Base-by-base conservation (phyloP, 1,284 basidiomycete species). In the Pseudozyma thailandica region DNA sequence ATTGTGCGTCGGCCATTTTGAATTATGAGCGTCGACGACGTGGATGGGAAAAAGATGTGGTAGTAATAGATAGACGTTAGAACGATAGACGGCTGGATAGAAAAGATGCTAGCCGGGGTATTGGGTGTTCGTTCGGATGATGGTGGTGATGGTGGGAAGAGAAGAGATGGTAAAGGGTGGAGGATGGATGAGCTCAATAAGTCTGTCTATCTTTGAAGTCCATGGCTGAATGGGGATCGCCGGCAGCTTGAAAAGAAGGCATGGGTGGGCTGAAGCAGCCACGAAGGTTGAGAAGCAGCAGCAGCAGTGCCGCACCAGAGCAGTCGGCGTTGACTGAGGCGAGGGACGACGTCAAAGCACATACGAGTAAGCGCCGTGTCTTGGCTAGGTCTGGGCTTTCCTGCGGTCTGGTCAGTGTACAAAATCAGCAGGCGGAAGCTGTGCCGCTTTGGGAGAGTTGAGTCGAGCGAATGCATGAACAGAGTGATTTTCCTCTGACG, bases 1-100 rank as follows among this genome's bases (percentile, higher is more conserved):
- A 79, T 57, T 82, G 78, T 51, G 80, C 77, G 78, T 82, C 80
- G 63, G 76, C 66, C 76, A 78, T 78, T 38, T 54, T 48, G 44
- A 48, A 21, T 25, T 18, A 35, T 38, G 10, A 37, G 60, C 41
- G 64, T 55, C 48, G 55, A 62, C 64, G 58, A 61, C 30, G 56
- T 25, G 38, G 47, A 35, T 10, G 15, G 44, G 31, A 46, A 25
- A 37, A 33, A 21, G 46, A 28, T 25, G 45, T 23, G 46, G 37
- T 42, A 31, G 18, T 31, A 35, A 20, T 28, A 9, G 28, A 18
- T 43, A 38, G 16, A 42, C 46, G 39, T 48, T 46, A 51, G 20
- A 21, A 48, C 33, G 60, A 41, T 39, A 23, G 28, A 50, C 48
- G 39, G 9, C 21, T 8, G n/a, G 15, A 18, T 20, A 10, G 18